Base-by-base conservation (phyloP, 2,329 filamentous ascomycete species). In the Colletotrichum acutatum region DNA sequence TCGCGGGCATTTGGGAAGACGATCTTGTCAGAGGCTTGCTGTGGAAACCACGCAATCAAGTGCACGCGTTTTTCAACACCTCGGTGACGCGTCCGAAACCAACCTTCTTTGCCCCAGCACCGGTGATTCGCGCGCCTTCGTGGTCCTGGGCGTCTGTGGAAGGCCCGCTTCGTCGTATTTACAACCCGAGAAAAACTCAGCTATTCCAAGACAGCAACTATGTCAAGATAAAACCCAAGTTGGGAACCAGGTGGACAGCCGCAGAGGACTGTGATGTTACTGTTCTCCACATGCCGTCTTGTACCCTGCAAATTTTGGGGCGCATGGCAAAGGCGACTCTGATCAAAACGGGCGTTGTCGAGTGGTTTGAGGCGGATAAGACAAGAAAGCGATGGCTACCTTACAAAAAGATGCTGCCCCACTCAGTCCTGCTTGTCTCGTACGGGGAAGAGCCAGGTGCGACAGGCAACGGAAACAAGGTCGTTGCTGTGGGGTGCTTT, bases 91-190 rank as follows among this genome's bases (percentile, higher is more conserved):
- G 68, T 8, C 63, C 68, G 37, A 49, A 34, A 4, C 56, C 68
- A 5, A 71, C 68, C 1, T 12, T 9, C 5, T 56, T 71, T 11
- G 68, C 68, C 1, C 63, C 63, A 2, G 14, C 32, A 22, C 68
- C 68, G 12, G 68, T 71, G 12, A 26, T 61, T 7, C 49, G 68
- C 46, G 68, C 68, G 14, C 68, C 68, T 1, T 67, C 63, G 2
- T 71, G 68, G 68, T 71, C 68, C 4, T 71, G 68, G 68, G 68
- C 68, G 4, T 71, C 63, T 12, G 46, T 71, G 7, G 62, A 71
- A 53, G 68, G 68, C 6, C 63, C 63, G 0, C 4, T 61, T 16
- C 11, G 9, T 2, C 54, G 63, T 3, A 3, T 22, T 7, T 66
- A 65, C 12, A 66, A 66, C 8, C 14, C 19, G 12, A 70, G 30